Percentiles rank a stretch among this genome's conserved stretches.
phyloP scores from a whole-genome alignment of 1,284 basidiomycete species.

The Ganoderma leucocontextum region DNA sequence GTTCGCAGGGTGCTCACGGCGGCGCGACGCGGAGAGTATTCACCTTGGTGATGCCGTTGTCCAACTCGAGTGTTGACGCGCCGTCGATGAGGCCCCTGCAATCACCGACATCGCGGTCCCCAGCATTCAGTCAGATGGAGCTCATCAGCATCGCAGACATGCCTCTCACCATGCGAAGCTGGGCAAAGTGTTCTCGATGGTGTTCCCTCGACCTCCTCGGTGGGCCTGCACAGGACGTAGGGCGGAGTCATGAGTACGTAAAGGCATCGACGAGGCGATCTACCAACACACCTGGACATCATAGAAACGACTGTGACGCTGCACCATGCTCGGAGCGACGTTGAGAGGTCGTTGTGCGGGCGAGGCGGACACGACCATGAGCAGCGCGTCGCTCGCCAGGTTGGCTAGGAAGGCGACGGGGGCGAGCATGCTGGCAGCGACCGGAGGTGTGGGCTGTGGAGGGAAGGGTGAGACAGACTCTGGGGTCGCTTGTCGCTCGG shows the following conservation, averaged over 20 bases:
- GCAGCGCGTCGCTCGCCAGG: conserved; percentile 31
- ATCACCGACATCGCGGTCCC: neutral
- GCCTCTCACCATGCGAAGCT: conserved; percentile 73
- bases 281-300: conserved; percentile 41
- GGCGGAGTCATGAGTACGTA: conserved; percentile 23
- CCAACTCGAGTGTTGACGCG: conserved; percentile 78
- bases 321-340: neutral
- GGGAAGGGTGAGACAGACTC: neutral
- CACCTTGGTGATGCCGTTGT: conserved; percentile 79
- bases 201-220: conserved; percentile 78
- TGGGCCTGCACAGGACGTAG: conserved; percentile 62
- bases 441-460: neutral
- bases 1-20: conserved; percentile 12
- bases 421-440: conserved; percentile 30
- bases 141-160: neutral
- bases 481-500: neutral
- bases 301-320: conserved; percentile 34
- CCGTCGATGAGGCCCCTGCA: conserved; percentile 76
- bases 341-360: conserved; percentile 30
- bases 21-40: conserved; percentile 23
- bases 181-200: conserved; percentile 73
- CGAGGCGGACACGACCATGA: conserved; percentile 32
- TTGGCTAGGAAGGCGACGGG: conserved; percentile 32
- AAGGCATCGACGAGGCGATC: conserved; percentile 24
- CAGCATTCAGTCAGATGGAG: conserved; percentile 7